phyloP scores from a whole-genome alignment of 352 stramenopile genomes.

The Phytophthora ohioensis region DNA sequence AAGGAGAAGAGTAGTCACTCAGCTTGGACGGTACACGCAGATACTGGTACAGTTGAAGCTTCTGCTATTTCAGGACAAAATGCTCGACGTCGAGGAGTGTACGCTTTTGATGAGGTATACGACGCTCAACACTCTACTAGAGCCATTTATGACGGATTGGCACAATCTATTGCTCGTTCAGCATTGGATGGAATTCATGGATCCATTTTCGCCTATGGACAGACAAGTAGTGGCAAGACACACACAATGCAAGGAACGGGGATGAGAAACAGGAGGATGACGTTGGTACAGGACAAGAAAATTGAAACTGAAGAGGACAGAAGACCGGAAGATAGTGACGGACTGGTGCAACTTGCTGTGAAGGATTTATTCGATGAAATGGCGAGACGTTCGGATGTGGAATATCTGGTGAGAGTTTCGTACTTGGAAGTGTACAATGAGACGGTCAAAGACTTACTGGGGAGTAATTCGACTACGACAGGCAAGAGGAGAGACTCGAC shows the following conservation, averaged over 20 bases:
- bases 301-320: slow-evolving; percentile 45
- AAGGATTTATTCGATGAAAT: slow-evolving; percentile 70
- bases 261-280: slow-evolving; percentile 19
- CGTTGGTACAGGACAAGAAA: slow-evolving; percentile 20
- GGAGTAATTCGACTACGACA: slow-evolving; percentile 1
- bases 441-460: slow-evolving; percentile 93
- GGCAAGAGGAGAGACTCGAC: slow-evolving; percentile 35
- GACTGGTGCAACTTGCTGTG: slow-evolving; percentile 50
- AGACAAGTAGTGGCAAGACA: slow-evolving; percentile 87
- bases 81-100: slow-evolving; percentile 38
- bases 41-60: slow-evolving; percentile 44
- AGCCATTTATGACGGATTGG: slow-evolving; percentile 76
- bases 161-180: slow-evolving; percentile 67
- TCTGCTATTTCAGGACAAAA: slow-evolving; percentile 23
- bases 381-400: slow-evolving; percentile 45
- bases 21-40: slow-evolving; percentile 46
- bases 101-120: slow-evolving; percentile 68
- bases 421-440: slow-evolving; percentile 99
- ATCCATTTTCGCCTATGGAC: slow-evolving; percentile 86
- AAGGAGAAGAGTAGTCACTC: slow-evolving; percentile 42
- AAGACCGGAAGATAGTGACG: slow-evolving; percentile 42
- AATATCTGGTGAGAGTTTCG: slow-evolving; percentile 94
- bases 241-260: slow-evolving; percentile 74
- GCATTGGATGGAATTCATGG: slow-evolving; percentile 81
- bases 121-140: slow-evolving; percentile 50